Evolutionary conservation across 2,329 filamentous ascomycete genomes (phyloP).

Genomic region (Lomentospora prolificans): DNA sequence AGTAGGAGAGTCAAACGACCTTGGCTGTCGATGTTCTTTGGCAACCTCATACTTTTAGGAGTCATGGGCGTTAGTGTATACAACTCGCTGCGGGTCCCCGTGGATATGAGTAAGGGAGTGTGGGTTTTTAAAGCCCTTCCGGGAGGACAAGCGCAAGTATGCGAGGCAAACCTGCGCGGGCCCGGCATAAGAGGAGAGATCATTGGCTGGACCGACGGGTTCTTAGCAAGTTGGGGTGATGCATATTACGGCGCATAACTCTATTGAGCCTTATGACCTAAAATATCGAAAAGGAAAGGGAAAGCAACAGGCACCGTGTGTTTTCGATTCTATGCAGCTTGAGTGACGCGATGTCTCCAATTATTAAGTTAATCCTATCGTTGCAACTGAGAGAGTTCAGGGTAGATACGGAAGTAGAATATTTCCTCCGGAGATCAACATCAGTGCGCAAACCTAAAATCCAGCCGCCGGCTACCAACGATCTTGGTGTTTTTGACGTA

Average conservation of each 20-base stretch:
- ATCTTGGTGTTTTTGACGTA: conserved; percentile 29
- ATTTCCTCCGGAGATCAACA: no score
- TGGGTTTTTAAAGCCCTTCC: conserved; percentile 11
- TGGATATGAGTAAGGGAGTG: not conserved
- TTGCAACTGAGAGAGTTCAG: no score
- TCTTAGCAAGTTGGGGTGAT: conserved; percentile 3
- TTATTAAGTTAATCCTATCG: no score
- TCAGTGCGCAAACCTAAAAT: conserved; percentile 29
- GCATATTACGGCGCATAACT: not conserved
- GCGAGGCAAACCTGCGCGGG: conserved; percentile 1
- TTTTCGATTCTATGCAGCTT: no score
- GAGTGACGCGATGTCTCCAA: no score
- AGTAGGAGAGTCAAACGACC: conserved; percentile 11
- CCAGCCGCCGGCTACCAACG: conserved; percentile 32
- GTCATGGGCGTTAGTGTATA: conserved; percentile 7
- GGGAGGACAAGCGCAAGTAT: conserved; percentile 6
- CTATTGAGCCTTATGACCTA: no score
- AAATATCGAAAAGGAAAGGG: no score
- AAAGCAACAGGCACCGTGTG: no score
- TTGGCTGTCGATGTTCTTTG: conserved; percentile 12
- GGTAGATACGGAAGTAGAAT: no score
- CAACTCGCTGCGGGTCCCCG: conserved; percentile 8
- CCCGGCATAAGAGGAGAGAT: conserved; percentile 6
- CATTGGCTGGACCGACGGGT: conserved; percentile 5
- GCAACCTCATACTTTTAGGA: conserved; percentile 8